Evolutionary conservation across 306 rosid species (phyloP), one percentile per base, ranked within the genome.

Genomic region (Cucurbita argyrosperma): DNA sequence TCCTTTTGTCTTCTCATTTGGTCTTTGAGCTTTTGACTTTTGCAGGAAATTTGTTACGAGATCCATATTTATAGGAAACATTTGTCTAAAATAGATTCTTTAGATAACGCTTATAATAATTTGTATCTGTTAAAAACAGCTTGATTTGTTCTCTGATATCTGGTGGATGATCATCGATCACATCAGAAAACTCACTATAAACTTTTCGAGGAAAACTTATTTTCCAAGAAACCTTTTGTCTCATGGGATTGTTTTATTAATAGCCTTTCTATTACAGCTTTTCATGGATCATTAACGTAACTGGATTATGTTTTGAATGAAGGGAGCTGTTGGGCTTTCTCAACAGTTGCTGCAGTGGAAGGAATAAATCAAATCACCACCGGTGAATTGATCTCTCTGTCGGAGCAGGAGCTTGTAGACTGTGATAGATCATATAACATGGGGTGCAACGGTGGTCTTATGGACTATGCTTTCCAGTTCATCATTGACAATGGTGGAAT

Each of bases 241-340:
- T 42, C 0, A 16, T 15, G 18, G 71, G 71, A 65, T 43, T 65
- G 37, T 45, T 43, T 65, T 18, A 43, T 1, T 6, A 19, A 6
- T 10, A 47, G 54, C 6, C 45, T 42, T 10, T 58, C 64, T 58
- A 26, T 13, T 15, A 37, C 50, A 38, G 50, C 39, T 63, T 63
- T 63, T 69, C 13, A 10, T 13, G 21, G 49, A 46, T 52, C 58
- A 68, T 75, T 74, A 63, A 77, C 45, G 5, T n/a, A 38, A 69
- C 2, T 11, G 15, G 79, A 12, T 68, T 30, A 15, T 49, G 40
- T 59, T 51, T 16, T 23, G 19, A 59, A 56, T 86, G 89, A 80
- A 94, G 98, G 97, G 92, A 94, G 98, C 82, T 94, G 96, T 62
- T 94, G 97, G 98, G 92, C 98, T 10, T 94, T 94, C 82, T 94